Evolutionary conservation across 2,329 filamentous ascomycete genomes (phyloP), one percentile per base, ranked within the genome.

Genomic region (Aspergillus sp.): DNA sequence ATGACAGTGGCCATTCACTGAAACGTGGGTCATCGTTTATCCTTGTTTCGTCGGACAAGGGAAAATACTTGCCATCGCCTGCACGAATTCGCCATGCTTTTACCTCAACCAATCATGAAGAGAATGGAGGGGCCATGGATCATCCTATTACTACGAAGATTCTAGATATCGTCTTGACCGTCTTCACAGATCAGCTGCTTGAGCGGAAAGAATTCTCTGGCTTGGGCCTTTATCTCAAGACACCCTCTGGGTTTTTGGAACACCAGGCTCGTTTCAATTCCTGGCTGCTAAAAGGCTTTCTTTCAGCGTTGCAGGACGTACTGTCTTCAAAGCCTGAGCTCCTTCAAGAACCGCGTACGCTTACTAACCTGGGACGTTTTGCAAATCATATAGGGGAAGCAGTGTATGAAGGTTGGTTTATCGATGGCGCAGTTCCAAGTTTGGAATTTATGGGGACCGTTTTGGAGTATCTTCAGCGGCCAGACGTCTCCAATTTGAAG

Each of bases 261-360:
- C 90, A 97, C 54, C 90, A 96, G 58, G 89, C 90, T 0, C 95
- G 90, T 62, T 96, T 98, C 53, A 89, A 95, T 60, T 95, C 93
- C 0, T 96, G 90, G 60, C 72, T 97, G 3, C 72, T 97, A 13
- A 81, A 83, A 27, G 85, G 85, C 51, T 82, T 87, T 0, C 78
- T 96, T 37, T 77, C 82, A 3, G 81, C 86, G 28, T 69, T 95
- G 11, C 79, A 80, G 30, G 86, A 79, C 45, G 75, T 81, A 19
- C 76, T 97, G 7, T 81, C 88, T 47, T 68, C 85, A 2, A 80
- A 90, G 50, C 82, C 87, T 56, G 82, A 83, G 43, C 70, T 85
- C 0, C 74, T 97, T 2, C 79, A 81, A 44, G 90, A 97, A 60
- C 88, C 93, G 1, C 83, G 85, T 47, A 79, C 94, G 1, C 72